Evolutionary conservation across 305 asterid species (phyloP).

Genomic region (Fraxinus paxiana): DNA sequence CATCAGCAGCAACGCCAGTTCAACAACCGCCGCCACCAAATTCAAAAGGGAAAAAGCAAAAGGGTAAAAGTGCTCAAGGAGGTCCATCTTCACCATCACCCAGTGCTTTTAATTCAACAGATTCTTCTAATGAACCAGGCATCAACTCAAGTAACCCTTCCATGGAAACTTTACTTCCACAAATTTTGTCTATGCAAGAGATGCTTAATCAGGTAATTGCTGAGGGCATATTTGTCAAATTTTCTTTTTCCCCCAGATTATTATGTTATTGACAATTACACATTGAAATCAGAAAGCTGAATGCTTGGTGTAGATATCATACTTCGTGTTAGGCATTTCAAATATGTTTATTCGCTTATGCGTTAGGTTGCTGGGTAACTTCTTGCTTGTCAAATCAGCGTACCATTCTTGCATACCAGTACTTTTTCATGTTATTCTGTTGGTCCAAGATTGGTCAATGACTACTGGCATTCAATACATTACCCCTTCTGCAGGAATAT

Average conservation of each 20-base stretch:
- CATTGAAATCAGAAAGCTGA: neutral
- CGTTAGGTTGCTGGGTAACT: neutral
- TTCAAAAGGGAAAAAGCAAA: conserved; percentile 65
- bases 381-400: neutral
- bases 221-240: neutral
- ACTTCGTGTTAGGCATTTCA: neutral
- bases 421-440: neutral
- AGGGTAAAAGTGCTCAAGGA: conserved; percentile 66
- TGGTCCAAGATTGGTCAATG: neutral
- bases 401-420: neutral
- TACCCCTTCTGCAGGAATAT: neutral
- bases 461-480: neutral
- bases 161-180: conserved; percentile 43
- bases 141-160: conserved; percentile 42
- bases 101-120: conserved; percentile 42
- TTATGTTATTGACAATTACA: neutral
- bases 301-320: neutral
- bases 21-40: conserved; percentile 43
- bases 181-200: conserved; percentile 66
- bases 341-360: neutral
- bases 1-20: conserved; percentile 34
- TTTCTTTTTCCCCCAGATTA: neutral
- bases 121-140: conserved; percentile 53
- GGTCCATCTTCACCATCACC: conserved; percentile 45
- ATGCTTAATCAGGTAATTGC: conserved; percentile 60